phyloP scores from a whole-genome alignment of 495 filamentous ascomycete genomes.

The Talaromyces ruber region DNA sequence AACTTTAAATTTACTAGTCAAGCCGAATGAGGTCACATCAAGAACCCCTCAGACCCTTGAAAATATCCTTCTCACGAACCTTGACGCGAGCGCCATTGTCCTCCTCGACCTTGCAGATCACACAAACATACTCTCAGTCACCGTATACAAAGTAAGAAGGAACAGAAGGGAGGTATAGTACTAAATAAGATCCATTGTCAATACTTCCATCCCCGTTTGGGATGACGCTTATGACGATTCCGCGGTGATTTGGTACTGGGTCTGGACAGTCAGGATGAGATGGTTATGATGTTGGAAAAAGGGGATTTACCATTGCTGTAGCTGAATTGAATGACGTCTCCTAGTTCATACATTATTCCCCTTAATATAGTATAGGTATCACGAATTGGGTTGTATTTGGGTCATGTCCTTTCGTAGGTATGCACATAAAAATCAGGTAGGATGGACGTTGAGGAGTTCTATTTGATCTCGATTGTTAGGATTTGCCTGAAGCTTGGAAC shows the following conservation, averaged over 20 bases:
- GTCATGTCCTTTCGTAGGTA: too few relatives aligned
- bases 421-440: too few relatives aligned
- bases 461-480: too few relatives aligned
- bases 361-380: too few relatives aligned
- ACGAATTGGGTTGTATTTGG: too few relatives aligned
- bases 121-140: neutral
- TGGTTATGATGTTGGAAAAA: neutral
- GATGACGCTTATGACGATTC: neutral
- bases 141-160: too few relatives aligned
- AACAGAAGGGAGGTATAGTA: neutral
- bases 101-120: slow-evolving; percentile 2
- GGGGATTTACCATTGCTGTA: neutral
- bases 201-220: neutral
- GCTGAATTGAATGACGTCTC: slow-evolving; percentile 5
- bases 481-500: too few relatives aligned
- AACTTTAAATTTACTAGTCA: neutral
- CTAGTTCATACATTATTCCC: neutral
- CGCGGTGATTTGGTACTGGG: neutral
- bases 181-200: neutral
- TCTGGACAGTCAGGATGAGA: neutral
- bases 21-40: neutral
- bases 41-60: neutral
- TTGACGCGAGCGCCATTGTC: neutral
- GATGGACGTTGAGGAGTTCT: too few relatives aligned
- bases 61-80: slow-evolving; percentile 2